Evolutionary conservation across 169 alveolate species (phyloP), one percentile per base, ranked within the genome.

Genomic region (Babesia ovis): DNA sequence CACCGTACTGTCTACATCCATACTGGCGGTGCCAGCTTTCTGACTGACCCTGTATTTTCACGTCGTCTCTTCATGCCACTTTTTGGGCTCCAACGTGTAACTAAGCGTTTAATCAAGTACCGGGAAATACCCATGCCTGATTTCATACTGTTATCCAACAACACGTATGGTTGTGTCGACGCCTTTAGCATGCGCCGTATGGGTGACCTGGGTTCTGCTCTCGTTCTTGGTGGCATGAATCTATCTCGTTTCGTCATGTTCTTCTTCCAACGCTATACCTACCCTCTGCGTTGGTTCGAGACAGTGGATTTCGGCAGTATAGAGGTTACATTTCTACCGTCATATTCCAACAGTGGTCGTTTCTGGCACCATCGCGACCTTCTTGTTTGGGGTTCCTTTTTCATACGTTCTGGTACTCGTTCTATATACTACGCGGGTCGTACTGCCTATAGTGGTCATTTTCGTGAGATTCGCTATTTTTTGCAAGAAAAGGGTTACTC

Each of bases 1-100:
- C 85, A 77, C 41, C 56, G 85, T 12, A 77, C 85, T 22, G 80
- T 77, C n/a, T 77, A 54, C 55, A 53, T 77, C 27, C 85, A 77
- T 48, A 68, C 74, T n/a, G 58, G 66, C 3, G 85, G 85, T 46
- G 73, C 72, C n/a, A 18, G 68, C 25, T 50, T 77, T 45, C 50
- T 77, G 46, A 77, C 85, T 4, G 85, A 77, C 39, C 85, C 85
- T 18, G 50, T 77, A 14, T 58, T 77, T 27, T 56, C 85, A 23
- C 66, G 74, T 32, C 66, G 85, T n/a, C 81, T 77, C 22, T 39
- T 23, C 42, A 11, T 46, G 27, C 71, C 62, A 6, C 3, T 56
- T 41, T 50, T 53, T 39, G 48, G 60, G 27, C 53, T 77, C 18
- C 66, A 37, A 2, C 62, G 85, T 23, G 79, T 45, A n/a, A 68